phyloP scores from a whole-genome alignment of 2,329 filamentous ascomycete genomes.

The Coniochaeta pulveracea region DNA sequence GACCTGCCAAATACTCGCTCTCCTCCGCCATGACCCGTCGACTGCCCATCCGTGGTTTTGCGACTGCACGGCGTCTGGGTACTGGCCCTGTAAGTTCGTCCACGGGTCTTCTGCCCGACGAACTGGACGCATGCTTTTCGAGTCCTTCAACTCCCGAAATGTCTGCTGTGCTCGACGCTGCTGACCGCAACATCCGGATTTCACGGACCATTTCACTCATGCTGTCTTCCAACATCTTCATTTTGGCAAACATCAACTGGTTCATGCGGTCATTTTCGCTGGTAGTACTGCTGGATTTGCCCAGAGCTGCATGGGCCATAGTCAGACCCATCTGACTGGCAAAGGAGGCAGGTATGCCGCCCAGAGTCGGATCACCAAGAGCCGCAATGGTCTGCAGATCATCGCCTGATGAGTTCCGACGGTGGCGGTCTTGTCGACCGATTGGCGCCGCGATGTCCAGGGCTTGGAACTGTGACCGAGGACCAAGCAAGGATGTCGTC shows the following conservation, averaged over 20 bases:
- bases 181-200: constrained; percentile 53
- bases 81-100: constrained; percentile 22
- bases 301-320: constrained; percentile 24
- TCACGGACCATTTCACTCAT: constrained; percentile 80
- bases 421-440: constrained; percentile 24
- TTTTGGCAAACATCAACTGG: constrained; percentile 72
- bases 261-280: constrained; percentile 44
- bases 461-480: constrained; percentile 40
- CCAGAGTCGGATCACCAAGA: constrained; percentile 49
- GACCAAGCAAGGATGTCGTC: too few relatives aligned
- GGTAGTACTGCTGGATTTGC: constrained; percentile 42
- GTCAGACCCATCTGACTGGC: constrained; percentile 71
- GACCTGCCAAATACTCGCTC: constrained; percentile 15
- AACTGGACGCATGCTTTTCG: constrained; percentile 6
- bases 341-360: constrained; percentile 57
- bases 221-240: constrained; percentile 88
- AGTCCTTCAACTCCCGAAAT: constrained; percentile 15
- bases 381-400: constrained; percentile 69
- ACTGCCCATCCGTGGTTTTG: constrained; percentile 23
- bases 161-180: constrained; percentile 39
- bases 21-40: constrained; percentile 25
- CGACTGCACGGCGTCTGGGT: constrained; percentile 12
- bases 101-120: constrained; percentile 11
- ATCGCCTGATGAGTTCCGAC: constrained; percentile 50
- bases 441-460: constrained; percentile 34